Evolutionary conservation across 2,329 filamentous ascomycete genomes (phyloP), one percentile per base, ranked within the genome.

Genomic region (Aurifilum marmelostoma): DNA sequence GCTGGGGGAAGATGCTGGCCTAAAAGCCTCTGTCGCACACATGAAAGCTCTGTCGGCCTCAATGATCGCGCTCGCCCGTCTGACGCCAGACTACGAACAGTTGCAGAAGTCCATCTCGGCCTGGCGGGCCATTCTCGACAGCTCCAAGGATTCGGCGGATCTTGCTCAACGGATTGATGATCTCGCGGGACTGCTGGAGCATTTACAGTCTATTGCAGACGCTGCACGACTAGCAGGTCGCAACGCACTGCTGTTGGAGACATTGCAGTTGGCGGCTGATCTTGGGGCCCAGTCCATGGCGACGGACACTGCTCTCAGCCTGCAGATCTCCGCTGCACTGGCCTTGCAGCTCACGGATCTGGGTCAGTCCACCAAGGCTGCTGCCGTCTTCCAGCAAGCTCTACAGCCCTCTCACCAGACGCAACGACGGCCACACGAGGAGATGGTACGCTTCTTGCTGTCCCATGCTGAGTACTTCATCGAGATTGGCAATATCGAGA

Each of bases 381-480:
- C 83, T 52, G 78, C 81, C 69, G 76, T 84, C 24, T 72, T 82
- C 11, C 74, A 80, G 65, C 75, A 80, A n/a, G 76, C 80, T n/a
- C 75, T 75, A 0, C 71, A 77, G 37, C 62, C 63, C 9, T 37
- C 63, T 9, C 56, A 43, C 6, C 21, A 50, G 11, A 62, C 58
- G 39, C 37, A 62, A n/a, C 47, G 56, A 5, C 63, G 79, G 3
- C 79, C 81, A 2, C 76, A 76, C 16, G 80, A 84, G 24, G 77
- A 82, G 7, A 72, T 83, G 27, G 83, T 83, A 12, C 79, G 79
- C 21, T 91, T 91, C 77, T 87, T 94, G 72, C 80, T 97, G 8
- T 88, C 89, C 0, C 89, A 90, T 71, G 89, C 92, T 0, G 92
- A 97, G 76, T 93, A 94, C 76, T 83, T 90, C 37, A 81, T 94